Percentiles rank a stretch among this genome's conserved stretches.
phyloP scores from a whole-genome alignment of 345 rosid species.

The Brassica rapa region DNA sequence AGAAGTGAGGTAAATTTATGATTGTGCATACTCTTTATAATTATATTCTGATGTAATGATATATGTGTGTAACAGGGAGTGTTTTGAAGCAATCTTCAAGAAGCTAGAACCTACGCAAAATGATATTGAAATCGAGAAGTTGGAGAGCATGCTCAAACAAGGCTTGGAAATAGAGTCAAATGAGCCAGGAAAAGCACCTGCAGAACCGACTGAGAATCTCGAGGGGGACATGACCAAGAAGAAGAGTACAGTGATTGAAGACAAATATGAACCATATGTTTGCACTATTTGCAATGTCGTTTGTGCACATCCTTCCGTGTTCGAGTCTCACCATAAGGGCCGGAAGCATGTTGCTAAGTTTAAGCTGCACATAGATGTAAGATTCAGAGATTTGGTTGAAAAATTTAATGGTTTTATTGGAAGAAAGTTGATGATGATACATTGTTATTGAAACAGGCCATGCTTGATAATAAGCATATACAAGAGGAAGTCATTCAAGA shows the following conservation, averaged over 20 bases:
- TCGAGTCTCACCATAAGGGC: conserved; percentile 15
- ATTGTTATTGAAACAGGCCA: conserved; percentile 53
- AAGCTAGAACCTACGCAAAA: conserved; percentile 44
- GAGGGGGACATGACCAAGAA: conserved; percentile 23
- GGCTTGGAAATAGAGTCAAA: conserved; percentile 25
- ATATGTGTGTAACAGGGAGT: conserved; percentile 38
- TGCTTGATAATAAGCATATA: conserved; percentile 50
- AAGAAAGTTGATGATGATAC: conserved; percentile 52
- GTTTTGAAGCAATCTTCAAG: conserved; percentile 43
- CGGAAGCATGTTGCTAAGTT: conserved; percentile 15
- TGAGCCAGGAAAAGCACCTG: conserved; percentile 4
- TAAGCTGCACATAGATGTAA: conserved; percentile 9
- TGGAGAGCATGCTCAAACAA: conserved; percentile 36
- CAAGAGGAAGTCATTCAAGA: conserved; percentile 53
- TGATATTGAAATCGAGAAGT: conserved; percentile 44
- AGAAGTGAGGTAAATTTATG: conserved; percentile 47
- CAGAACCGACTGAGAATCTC: conserved; percentile 8
- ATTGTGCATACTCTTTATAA: neutral
- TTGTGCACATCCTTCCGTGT: conserved; percentile 12
- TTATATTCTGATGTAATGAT: neutral
- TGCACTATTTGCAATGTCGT: conserved; percentile 12
- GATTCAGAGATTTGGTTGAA: neutral
- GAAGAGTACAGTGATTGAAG: conserved; percentile 25
- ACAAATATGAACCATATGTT: conserved; percentile 2
- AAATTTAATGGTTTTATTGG: too few relatives aligned